Percentiles rank a stretch among this genome's conserved stretches.
Evolutionary conservation across 352 stramenopile species (phyloP).

Genomic region (Pythium utonaiense): DNA sequence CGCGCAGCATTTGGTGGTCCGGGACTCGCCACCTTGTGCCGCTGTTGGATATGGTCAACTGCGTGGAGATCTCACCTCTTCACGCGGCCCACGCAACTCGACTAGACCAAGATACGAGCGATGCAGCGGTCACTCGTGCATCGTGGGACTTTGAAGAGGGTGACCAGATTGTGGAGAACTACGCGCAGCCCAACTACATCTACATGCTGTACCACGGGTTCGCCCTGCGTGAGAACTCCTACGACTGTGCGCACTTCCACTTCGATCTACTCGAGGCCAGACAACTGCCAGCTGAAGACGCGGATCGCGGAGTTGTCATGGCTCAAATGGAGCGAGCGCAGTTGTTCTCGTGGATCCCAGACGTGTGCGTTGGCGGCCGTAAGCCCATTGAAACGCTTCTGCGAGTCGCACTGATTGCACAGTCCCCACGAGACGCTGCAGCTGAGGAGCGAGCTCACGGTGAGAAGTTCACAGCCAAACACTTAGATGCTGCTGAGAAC

Average conservation of each 20-base stretch:
- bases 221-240: slow-evolving; percentile 61
- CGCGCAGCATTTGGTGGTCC: slow-evolving; percentile 92
- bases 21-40: slow-evolving; percentile 89
- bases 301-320: slow-evolving; percentile 12
- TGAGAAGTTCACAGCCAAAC: neutral
- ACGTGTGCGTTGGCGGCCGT: slow-evolving; percentile 17
- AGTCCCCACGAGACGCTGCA: slow-evolving; percentile 10
- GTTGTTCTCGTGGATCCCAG: slow-evolving; percentile 18
- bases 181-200: slow-evolving; percentile 92
- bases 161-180: slow-evolving; percentile 91
- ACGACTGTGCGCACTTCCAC: slow-evolving; percentile 81
- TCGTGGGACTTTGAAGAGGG: slow-evolving; percentile 58
- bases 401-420: slow-evolving; percentile 16
- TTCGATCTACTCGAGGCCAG: slow-evolving; percentile 28
- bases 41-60: slow-evolving; percentile 95
- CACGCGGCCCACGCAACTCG: slow-evolving; percentile 55
- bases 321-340: slow-evolving; percentile 20
- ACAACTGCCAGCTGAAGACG: slow-evolving; percentile 8
- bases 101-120: slow-evolving; percentile 19
- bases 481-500: slow-evolving; percentile 12
- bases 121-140: slow-evolving; percentile 65
- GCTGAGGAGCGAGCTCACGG: slow-evolving; percentile 1
- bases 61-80: slow-evolving; percentile 36
- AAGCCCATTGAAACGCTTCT: slow-evolving; percentile 15
- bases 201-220: slow-evolving; percentile 93